phyloP scores from a whole-genome alignment of 495 filamentous ascomycete genomes.

The Neurospora sp. region DNA sequence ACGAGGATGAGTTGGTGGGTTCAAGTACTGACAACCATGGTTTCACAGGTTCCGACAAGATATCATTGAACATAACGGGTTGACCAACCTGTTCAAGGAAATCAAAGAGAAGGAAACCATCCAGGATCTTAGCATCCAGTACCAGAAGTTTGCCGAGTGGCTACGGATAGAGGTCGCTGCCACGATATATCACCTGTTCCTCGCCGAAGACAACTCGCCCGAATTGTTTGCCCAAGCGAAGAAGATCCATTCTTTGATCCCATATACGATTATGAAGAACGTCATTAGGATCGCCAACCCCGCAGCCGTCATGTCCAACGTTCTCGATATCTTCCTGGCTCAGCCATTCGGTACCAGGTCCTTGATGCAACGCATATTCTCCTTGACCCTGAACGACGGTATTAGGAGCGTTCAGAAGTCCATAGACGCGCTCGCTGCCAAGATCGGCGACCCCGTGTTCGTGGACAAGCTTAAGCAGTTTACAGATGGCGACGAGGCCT shows the following conservation, averaged over 20 bases:
- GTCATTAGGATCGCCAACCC: constrained; percentile 94
- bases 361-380: constrained; percentile 85
- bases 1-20: neutral
- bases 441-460: constrained; percentile 71
- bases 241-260: constrained; percentile 84
- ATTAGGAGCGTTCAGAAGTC: constrained; percentile 74
- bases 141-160: constrained; percentile 98
- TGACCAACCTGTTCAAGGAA: constrained; percentile 88
- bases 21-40: neutral
- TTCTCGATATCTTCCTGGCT: constrained; percentile 89
- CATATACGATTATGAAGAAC: constrained; percentile 89
- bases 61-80: constrained; percentile 58
- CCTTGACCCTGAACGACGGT: constrained; percentile 82
- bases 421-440: constrained; percentile 63
- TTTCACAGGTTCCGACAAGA: constrained; percentile 42
- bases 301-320: constrained; percentile 84
- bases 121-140: constrained; percentile 81
- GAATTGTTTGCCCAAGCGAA: constrained; percentile 92
- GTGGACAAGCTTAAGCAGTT: constrained; percentile 74
- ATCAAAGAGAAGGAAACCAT: constrained; percentile 81
- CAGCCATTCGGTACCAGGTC: constrained; percentile 87
- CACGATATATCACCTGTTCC: constrained; percentile 92
- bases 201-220: constrained; percentile 95
- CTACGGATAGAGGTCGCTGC: constrained; percentile 94
- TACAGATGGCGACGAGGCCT: constrained; percentile 57